Evolutionary conservation across 768 basidiomycete species (phyloP), one percentile per base, ranked within the genome.

Genomic region (Albatrellus ellisii): DNA sequence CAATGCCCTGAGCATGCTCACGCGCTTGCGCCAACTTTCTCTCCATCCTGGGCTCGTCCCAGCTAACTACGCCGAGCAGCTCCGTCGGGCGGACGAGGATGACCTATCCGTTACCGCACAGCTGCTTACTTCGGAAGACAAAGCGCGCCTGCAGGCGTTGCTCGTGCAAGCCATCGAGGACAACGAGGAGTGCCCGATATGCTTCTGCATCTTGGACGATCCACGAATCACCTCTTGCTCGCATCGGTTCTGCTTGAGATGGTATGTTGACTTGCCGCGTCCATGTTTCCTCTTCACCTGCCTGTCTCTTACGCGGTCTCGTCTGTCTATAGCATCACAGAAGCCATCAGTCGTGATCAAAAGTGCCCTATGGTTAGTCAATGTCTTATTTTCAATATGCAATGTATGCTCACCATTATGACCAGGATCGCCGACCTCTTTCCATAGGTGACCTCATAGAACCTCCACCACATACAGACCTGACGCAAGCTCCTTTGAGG

Each of bases 31-130:
- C 24, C 89, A 92, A 59, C 62, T 90, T 15, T 80, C 72, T 14
- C 70, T 89, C 20, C 85, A 91, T 53, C 82, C 87, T 0, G 75
- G 73, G 1, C 66, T 92, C 20, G 62, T 88, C 37, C 88, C 88
- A 4, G 47, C 62, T 6, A 67, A 75, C 46, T 91, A 88, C 52
- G 55, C 87, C 9, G 75, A 83, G 31, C 68, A 80, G 46, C 66
- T 88, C 34, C 62, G 62, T 26, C 33, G 37, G 12, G 51, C 54
- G n/a, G 58, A 54, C 15, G 65, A 66, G 15, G 47, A 26, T 3
- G 59, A 55, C n/a, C 62, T 60, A 1, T 51, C 59, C 31, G 39
- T 47, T 10, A 51, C 61, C 11, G 59, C 65, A 6, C 56, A 63
- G 12, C n/a, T n/a, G n/a, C 49, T 85, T 20, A 75, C 71, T 11